Percentiles rank a stretch among this genome's conserved stretches.
Evolutionary conservation across 768 basidiomycete species (phyloP).

Genomic region (Daedalea quercina): DNA sequence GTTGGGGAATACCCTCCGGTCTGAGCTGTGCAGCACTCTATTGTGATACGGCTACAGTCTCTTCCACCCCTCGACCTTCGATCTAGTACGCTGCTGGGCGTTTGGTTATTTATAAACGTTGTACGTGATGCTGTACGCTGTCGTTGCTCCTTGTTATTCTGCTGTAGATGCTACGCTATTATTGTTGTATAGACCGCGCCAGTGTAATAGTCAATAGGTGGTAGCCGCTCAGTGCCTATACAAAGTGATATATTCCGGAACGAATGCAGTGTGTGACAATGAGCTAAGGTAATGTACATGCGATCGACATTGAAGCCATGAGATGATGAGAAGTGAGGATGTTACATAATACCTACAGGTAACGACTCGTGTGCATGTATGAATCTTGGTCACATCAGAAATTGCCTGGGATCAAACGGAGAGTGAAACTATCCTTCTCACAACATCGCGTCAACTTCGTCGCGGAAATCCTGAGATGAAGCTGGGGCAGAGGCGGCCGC

Average conservation of each 20-base stretch:
- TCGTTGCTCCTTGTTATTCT: conserved; percentile 1
- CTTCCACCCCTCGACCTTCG: background rate
- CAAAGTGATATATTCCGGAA: background rate
- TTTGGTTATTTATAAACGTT: background rate
- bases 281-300: background rate
- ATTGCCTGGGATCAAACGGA: background rate
- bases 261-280: background rate
- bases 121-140: background rate
- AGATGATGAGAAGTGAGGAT: background rate
- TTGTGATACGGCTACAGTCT: too few relatives aligned
- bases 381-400: too few relatives aligned
- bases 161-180: background rate
- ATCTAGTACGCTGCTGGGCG: background rate
- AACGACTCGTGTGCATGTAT: too few relatives aligned
- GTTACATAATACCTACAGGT: background rate
- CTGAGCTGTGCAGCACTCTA: background rate
- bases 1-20: background rate
- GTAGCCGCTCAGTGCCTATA: background rate
- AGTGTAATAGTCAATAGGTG: background rate
- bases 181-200: background rate
- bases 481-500: conserved; percentile 6
- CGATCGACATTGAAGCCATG: background rate
- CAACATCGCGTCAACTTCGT: conserved; percentile 19
- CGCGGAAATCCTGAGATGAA: conserved; percentile 18
- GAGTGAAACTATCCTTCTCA: background rate